These are phyloP conservation scores for Drosera capensis DNA, from an alignment of 148 eudicot species.

Conservation along the genomic window DNA sequence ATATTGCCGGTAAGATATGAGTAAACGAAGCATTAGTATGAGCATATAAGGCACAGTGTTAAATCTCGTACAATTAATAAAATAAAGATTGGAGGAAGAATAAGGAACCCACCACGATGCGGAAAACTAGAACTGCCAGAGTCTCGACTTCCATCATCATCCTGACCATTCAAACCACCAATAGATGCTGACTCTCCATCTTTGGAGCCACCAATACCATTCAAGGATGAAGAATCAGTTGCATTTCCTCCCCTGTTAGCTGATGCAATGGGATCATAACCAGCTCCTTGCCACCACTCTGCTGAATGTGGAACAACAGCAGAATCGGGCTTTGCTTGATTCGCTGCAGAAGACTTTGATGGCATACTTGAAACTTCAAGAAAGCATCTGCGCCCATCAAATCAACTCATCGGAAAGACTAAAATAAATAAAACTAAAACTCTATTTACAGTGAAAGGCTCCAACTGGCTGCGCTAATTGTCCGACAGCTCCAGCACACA, in stretches of 20 bases:
- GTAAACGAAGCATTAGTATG: no score
- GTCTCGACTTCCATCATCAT: constrained; percentile 39
- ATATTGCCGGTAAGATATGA: no score
- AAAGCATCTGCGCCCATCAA: no score
- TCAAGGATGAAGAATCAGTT: constrained; percentile 31
- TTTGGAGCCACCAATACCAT: constrained; percentile 6
- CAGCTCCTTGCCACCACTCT: constrained; percentile 55
- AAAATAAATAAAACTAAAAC: no score
- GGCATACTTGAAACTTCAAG: constrained; percentile 44
- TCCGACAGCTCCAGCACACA: no score
- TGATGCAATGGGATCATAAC: constrained; percentile 22
- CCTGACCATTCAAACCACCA: constrained; percentile 38
- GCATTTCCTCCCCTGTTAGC: constrained; percentile 29
- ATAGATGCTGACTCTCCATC: constrained; percentile 46
- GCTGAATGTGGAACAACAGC: constrained; percentile 23
- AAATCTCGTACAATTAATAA: no score
- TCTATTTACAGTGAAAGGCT: no score
- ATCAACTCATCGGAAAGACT: no score
- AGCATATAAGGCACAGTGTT: no score
- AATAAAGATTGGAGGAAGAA: neutral
- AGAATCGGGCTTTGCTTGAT: constrained; percentile 13
- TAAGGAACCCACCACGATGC: constrained; percentile 23
- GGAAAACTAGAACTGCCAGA: constrained; percentile 23
- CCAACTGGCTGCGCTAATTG: no score
- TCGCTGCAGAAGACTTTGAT: constrained; percentile 27